Conservation (phyloP, 805 yeast species). For the Ogataea philodendri region DNA sequence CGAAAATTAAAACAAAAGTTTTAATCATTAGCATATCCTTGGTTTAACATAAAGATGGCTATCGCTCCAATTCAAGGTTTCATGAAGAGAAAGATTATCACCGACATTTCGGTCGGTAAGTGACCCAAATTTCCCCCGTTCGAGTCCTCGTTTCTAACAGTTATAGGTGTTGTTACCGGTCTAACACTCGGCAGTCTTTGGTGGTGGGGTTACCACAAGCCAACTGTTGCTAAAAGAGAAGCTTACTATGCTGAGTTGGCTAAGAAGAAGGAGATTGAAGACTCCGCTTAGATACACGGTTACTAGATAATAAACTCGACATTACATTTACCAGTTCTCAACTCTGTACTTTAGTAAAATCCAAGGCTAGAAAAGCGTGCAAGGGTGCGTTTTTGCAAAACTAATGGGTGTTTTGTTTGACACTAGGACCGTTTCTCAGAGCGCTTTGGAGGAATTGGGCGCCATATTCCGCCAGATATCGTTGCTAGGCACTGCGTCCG, state of each 20-base stretch:
- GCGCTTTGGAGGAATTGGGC: slow-evolving; percentile 17
- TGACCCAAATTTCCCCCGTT: slow-evolving; percentile 15
- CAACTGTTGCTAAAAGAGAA: slow-evolving; percentile 72
- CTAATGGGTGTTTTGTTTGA: slow-evolving; percentile 18
- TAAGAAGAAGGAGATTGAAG: slow-evolving; percentile 65
- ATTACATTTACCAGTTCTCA: slow-evolving; percentile 1
- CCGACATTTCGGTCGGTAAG: slow-evolving; percentile 74
- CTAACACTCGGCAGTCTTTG: slow-evolving; percentile 62
- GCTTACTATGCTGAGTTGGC: slow-evolving; percentile 78
- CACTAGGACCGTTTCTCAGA: slow-evolving; percentile 9
- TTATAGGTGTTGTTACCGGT: slow-evolving; percentile 31
- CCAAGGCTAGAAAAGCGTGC: slow-evolving; percentile 2
- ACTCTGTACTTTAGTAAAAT: background rate
- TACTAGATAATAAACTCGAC: slow-evolving; percentile 7
- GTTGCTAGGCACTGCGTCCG: background rate
- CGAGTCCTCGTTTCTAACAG: background rate
- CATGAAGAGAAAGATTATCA: slow-evolving; percentile 73
- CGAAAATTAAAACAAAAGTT: slow-evolving; percentile 10
- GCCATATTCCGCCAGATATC: slow-evolving; percentile 20
- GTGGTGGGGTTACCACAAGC: slow-evolving; percentile 87
- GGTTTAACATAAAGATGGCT: slow-evolving; percentile 46
- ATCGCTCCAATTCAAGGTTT: slow-evolving; percentile 85
- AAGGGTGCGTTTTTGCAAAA: slow-evolving; percentile 5
- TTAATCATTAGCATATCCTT: slow-evolving; percentile 1
- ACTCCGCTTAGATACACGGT: slow-evolving; percentile 27